phyloP scores from a whole-genome alignment of 2,329 filamentous ascomycete genomes.

The Dothiorella sarmentorum region DNA sequence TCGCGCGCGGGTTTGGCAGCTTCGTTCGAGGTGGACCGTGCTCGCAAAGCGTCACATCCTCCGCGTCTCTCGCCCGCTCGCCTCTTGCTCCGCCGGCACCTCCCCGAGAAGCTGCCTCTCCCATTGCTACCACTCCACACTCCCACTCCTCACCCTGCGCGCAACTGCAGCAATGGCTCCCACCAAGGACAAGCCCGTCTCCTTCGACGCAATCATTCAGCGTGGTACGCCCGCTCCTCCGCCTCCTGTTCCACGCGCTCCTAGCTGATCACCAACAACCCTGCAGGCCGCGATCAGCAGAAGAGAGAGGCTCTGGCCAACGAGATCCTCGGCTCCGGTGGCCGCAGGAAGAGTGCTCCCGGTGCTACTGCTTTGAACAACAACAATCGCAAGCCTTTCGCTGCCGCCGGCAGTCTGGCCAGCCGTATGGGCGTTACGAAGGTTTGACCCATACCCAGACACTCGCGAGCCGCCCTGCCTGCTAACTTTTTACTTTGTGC shows the following conservation, averaged over 20 bases:
- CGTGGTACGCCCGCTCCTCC: slow-evolving; percentile 8
- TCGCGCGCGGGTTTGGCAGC: neutral
- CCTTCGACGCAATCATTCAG: slow-evolving; percentile 17
- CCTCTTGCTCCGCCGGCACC: neutral
- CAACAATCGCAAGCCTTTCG: slow-evolving; percentile 46
- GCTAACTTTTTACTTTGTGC: neutral
- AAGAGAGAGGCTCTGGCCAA: slow-evolving; percentile 69
- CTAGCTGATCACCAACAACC: neutral
- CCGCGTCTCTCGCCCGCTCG: slow-evolving; percentile 6
- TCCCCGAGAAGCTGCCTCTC: neutral
- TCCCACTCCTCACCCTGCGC: neutral
- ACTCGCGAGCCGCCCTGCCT: neutral
- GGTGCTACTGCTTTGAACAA: slow-evolving; percentile 43
- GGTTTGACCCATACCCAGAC: slow-evolving; percentile 40
- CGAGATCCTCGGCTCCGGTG: slow-evolving; percentile 64
- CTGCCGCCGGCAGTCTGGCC: slow-evolving; percentile 46
- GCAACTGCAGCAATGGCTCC: slow-evolving; percentile 9
- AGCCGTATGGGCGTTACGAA: slow-evolving; percentile 72
- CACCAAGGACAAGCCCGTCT: slow-evolving; percentile 14
- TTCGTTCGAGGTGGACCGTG: slow-evolving; percentile 11
- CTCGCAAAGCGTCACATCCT: slow-evolving; percentile 14
- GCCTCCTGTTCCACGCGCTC: slow-evolving; percentile 16
- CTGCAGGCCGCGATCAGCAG: slow-evolving; percentile 58
- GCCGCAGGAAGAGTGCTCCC: slow-evolving; percentile 56
- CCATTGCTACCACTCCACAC: neutral